Evolutionary conservation across 768 basidiomycete species (phyloP).

Genomic region (Boletus subparvulus): DNA sequence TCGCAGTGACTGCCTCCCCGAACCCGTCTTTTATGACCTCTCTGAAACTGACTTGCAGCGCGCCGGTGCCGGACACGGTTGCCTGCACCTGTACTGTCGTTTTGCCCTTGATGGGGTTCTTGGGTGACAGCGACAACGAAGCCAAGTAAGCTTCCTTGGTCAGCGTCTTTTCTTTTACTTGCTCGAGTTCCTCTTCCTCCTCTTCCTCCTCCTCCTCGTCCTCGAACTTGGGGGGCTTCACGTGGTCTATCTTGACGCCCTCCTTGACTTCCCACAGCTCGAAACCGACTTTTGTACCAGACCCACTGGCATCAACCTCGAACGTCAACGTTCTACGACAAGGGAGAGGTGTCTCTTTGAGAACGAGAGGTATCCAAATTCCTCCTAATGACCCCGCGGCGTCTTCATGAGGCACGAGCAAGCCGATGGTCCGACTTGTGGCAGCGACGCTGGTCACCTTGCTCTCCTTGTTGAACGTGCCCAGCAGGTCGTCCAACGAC

Average conservation of each 20-base stretch:
- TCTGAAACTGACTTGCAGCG: slow-evolving; percentile 37
- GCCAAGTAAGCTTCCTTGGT: slow-evolving; percentile 53
- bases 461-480: slow-evolving; percentile 47
- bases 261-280: slow-evolving; percentile 82
- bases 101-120: slow-evolving; percentile 45
- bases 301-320: slow-evolving; percentile 50
- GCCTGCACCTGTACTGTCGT: slow-evolving; percentile 52
- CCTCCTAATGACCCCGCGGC: slow-evolving; percentile 50
- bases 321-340: slow-evolving; percentile 59
- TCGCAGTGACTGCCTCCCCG: slow-evolving; percentile 35
- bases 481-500: slow-evolving; percentile 50
- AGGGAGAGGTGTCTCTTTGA: slow-evolving; percentile 72
- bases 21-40: slow-evolving; percentile 37
- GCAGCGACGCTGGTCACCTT: slow-evolving; percentile 48
- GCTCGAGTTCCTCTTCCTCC: slow-evolving; percentile 60
- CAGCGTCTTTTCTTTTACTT: slow-evolving; percentile 61
- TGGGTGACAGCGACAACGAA: slow-evolving; percentile 34
- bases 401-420: slow-evolving; percentile 57
- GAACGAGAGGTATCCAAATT: slow-evolving; percentile 62
- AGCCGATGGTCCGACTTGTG: slow-evolving; percentile 61
- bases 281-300: slow-evolving; percentile 45
- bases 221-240: slow-evolving; percentile 46
- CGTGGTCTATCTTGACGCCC: slow-evolving; percentile 60
- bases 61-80: slow-evolving; percentile 34
- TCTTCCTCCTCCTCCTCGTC: too few species aligned